Conservation (phyloP, 129 eudicot species). For the Erigeron canadensis region DNA sequence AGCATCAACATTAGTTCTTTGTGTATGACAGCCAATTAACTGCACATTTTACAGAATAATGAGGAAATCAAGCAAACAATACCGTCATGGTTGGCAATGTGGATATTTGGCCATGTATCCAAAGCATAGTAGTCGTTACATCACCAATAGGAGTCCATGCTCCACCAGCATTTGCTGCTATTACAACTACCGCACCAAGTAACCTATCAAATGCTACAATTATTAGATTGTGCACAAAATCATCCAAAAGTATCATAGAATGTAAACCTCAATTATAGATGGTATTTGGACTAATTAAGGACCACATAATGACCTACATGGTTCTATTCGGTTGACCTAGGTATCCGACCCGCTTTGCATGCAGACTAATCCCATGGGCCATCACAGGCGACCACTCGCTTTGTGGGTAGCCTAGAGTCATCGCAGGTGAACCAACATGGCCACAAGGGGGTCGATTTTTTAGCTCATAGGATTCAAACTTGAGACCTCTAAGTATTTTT, state of each 20-base stretch:
- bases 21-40: neutral
- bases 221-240: slow-evolving; percentile 12
- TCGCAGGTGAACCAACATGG: too few species aligned
- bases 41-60: neutral
- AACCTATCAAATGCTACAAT: slow-evolving; percentile 47
- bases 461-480: too few species aligned
- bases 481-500: too few species aligned
- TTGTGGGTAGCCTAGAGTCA: too few species aligned
- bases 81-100: slow-evolving; percentile 94
- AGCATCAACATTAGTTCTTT: slow-evolving; percentile 4
- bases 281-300: neutral
- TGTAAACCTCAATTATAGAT: neutral
- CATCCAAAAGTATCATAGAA: too few species aligned
- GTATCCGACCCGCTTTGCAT: too few species aligned
- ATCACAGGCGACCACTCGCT: too few species aligned
- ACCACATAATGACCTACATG: neutral
- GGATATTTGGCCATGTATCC: slow-evolving; percentile 98
- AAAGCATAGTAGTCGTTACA: slow-evolving; percentile 98
- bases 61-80: slow-evolving; percentile 18
- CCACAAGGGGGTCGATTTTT: too few species aligned
- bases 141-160: slow-evolving; percentile 99
- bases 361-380: too few species aligned
- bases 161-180: slow-evolving; percentile 99
- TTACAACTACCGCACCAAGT: slow-evolving; percentile 92
- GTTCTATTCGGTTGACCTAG: too few species aligned